Evolutionary conservation across 139 green algal genomes (phyloP).

Genomic region (Chlorella ohadii): DNA sequence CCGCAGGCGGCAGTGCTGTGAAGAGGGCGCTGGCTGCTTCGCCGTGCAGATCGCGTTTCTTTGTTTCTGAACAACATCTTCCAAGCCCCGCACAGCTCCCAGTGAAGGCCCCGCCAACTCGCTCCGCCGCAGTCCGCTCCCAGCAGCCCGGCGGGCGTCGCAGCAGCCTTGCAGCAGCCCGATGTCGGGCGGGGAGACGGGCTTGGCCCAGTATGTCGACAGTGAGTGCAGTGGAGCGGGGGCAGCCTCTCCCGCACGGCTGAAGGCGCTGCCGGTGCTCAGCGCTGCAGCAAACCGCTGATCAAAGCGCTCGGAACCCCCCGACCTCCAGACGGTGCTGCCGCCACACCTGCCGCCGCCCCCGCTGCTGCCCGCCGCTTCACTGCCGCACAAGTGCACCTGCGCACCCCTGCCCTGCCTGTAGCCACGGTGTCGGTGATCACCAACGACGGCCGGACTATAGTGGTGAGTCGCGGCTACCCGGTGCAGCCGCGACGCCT

Average conservation of each 20-base stretch:
- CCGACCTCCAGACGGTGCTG: too few species aligned
- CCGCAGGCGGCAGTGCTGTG: too few species aligned
- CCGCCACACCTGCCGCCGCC: background rate
- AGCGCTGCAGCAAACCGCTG: too few species aligned
- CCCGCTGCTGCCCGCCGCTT: background rate
- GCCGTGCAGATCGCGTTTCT: too few species aligned
- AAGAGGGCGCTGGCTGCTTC: too few species aligned
- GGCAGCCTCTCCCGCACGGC: background rate
- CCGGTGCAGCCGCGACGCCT: background rate
- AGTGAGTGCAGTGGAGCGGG: slow-evolving; percentile 43
- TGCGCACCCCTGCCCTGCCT: background rate
- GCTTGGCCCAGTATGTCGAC: slow-evolving; percentile 50
- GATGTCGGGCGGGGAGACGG: background rate
- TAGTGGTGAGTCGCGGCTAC: slow-evolving; percentile 69
- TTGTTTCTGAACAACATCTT: too few species aligned
- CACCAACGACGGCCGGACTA: slow-evolving; percentile 87
- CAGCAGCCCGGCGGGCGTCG: background rate
- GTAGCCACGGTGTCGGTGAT: slow-evolving; percentile 80
- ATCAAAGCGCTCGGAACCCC: too few species aligned
- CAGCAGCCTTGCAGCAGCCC: background rate
- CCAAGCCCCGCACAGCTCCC: too few species aligned
- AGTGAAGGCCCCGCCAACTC: too few species aligned
- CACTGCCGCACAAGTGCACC: background rate
- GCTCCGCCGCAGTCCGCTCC: too few species aligned
- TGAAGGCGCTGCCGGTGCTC: too few species aligned